phyloP scores from a whole-genome alignment of 2,329 filamentous ascomycete species.

The Epichloe aotearoae region DNA sequence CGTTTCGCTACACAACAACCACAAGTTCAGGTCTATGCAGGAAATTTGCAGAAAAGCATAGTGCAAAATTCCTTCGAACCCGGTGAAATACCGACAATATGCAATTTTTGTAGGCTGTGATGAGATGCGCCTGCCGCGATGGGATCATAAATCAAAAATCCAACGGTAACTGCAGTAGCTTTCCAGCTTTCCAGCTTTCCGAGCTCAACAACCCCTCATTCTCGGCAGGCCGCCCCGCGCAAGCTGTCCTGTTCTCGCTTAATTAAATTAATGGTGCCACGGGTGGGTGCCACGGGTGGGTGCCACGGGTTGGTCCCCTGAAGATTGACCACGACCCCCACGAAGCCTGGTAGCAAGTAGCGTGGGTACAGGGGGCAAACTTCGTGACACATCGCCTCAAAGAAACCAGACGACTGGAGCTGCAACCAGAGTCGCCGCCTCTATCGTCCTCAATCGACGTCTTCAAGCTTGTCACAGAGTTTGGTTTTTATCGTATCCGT shows the following conservation, averaged over 20 bases:
- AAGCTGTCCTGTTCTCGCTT: slow-evolving; percentile 3
- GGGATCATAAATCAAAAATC: background rate
- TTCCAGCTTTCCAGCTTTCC: background rate
- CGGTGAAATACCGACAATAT: background rate
- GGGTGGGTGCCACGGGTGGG: too few relatives aligned
- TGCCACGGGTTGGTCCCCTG: background rate
- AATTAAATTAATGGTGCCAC: slow-evolving; percentile 1
- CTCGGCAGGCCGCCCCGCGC: background rate
- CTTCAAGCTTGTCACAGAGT: background rate
- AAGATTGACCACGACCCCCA: background rate
- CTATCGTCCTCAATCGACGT: slow-evolving; percentile 2
- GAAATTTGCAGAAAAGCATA: background rate
- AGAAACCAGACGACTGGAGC: slow-evolving; percentile 12
- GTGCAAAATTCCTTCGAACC: background rate
- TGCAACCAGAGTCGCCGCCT: background rate
- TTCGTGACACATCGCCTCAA: slow-evolving; percentile 24
- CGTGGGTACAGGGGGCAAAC: background rate
- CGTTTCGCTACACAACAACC: background rate
- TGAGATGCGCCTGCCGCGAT: too few relatives aligned
- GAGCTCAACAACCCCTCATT: background rate
- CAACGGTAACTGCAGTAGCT: background rate
- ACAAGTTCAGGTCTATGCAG: background rate
- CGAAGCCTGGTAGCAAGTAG: background rate
- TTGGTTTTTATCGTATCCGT: background rate
- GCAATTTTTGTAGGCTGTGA: background rate